phyloP scores from a whole-genome alignment of 495 filamentous ascomycete genomes.

The Chaetomium fimeti region DNA sequence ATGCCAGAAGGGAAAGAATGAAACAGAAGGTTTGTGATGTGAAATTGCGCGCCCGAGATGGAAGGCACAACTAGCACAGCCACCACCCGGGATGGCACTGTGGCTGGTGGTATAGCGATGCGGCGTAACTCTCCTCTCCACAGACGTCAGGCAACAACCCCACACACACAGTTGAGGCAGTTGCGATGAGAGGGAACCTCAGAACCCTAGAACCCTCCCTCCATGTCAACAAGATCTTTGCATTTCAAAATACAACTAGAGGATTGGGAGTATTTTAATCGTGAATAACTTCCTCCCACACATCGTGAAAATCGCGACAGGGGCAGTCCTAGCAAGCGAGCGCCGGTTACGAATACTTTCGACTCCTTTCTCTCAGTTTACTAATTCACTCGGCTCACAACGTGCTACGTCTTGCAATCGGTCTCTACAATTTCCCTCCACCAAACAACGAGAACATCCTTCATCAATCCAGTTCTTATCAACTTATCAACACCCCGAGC shows the following conservation, averaged over 20 bases:
- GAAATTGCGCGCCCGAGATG: background rate
- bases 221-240: background rate
- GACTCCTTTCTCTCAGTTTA: background rate
- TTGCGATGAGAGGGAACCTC: background rate
- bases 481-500: background rate
- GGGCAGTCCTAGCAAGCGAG: background rate
- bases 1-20: too few relatives aligned
- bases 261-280: background rate
- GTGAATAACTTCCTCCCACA: background rate
- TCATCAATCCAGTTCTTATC: background rate
- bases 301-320: background rate
- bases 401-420: background rate
- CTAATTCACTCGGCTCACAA: background rate
- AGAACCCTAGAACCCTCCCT: background rate
- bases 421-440: background rate
- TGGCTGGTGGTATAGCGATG: background rate
- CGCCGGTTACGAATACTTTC: background rate
- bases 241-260: background rate
- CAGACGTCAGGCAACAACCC: background rate
- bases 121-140: background rate
- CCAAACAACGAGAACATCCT: background rate
- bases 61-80: background rate
- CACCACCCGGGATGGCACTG: background rate
- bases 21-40: background rate
- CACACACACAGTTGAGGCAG: constrained; percentile 2